Conservation (phyloP, 2,329 filamentous ascomycete species). For the Pyrenochaeta sp. region DNA sequence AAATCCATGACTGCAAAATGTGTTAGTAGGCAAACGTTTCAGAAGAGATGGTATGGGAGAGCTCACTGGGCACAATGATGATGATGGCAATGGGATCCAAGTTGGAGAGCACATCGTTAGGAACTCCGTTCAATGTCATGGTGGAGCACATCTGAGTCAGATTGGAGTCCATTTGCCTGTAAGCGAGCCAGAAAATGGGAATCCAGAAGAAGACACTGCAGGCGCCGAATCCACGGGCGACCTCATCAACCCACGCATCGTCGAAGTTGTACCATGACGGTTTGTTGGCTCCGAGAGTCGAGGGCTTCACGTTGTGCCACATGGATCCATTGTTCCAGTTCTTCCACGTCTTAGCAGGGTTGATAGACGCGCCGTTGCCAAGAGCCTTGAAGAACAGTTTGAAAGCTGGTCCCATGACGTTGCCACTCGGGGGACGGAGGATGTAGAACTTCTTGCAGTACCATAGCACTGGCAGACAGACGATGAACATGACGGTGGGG, state of each 20-base stretch:
- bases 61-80: conserved; percentile 70
- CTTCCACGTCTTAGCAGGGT: conserved; percentile 65
- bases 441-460: conserved; percentile 69
- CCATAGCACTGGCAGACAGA: conserved; percentile 67
- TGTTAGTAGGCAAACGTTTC: conserved; percentile 71
- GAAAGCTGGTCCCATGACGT: conserved; percentile 71
- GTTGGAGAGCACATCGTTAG: conserved; percentile 81
- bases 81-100: conserved; percentile 78
- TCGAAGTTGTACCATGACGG: conserved; percentile 81
- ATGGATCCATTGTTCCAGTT: conserved; percentile 64
- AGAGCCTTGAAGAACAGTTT: conserved; percentile 61
- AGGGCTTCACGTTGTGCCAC: conserved; percentile 74
- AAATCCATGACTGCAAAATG: conserved; percentile 62
- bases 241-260: conserved; percentile 83
- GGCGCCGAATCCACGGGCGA: conserved; percentile 66
- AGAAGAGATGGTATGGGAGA: conserved; percentile 60
- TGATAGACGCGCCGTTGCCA: conserved; percentile 65
- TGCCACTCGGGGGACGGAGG: conserved; percentile 70
- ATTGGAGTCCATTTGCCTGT: conserved; percentile 73
- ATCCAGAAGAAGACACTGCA: conserved; percentile 64
- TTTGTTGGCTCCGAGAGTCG: conserved; percentile 62
- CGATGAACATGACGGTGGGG: conserved; percentile 70
- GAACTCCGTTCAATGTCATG: conserved; percentile 73
- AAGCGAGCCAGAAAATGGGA: conserved; percentile 72
- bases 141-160: conserved; percentile 71